These are phyloP conservation scores for Populus deltoides DNA, from an alignment of 345 rosid species.

Conservation along the genomic window DNA sequence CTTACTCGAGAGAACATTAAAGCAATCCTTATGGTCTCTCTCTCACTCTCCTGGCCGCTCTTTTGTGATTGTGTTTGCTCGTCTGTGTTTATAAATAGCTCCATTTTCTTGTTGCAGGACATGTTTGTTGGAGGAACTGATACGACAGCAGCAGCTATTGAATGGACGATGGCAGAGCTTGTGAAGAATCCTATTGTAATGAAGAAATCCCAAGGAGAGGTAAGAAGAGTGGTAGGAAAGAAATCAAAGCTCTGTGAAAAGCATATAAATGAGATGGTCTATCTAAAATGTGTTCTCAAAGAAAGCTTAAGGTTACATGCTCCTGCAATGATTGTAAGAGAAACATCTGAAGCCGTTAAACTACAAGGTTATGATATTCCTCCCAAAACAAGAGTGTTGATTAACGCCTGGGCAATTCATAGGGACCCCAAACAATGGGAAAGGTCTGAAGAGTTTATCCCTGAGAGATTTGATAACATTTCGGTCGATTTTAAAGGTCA, in stretches of 20 bases:
- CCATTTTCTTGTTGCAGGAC: too few species aligned
- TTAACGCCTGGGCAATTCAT: slow-evolving; percentile 1
- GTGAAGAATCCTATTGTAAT: slow-evolving; percentile 17
- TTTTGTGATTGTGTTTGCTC: too few species aligned
- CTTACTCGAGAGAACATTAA: slow-evolving; percentile 10
- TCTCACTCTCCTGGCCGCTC: neutral
- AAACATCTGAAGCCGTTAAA: neutral
- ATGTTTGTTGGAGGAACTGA: slow-evolving; percentile 17
- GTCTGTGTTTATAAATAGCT: too few species aligned
- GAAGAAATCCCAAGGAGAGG: slow-evolving; percentile 27
- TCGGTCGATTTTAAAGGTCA: too few species aligned
- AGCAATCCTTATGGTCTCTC: slow-evolving; percentile 7
- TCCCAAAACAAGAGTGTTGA: slow-evolving; percentile 1
- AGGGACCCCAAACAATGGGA: neutral
- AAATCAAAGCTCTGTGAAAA: too few species aligned
- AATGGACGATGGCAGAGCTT: slow-evolving; percentile 31
- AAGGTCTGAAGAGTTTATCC: too few species aligned
- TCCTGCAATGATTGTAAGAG: neutral
- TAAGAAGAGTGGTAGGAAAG: slow-evolving; percentile 15
- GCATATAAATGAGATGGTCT: neutral
- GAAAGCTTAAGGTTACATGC: slow-evolving; percentile 10
- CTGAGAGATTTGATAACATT: too few species aligned
- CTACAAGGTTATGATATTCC: slow-evolving; percentile 5
- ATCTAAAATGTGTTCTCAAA: slow-evolving; percentile 6
- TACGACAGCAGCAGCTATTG: slow-evolving; percentile 18